These are phyloP conservation scores for Myriosclerotinia scirpicola DNA, from an alignment of 2,329 filamentous ascomycete species.

Conservation along the genomic window DNA sequence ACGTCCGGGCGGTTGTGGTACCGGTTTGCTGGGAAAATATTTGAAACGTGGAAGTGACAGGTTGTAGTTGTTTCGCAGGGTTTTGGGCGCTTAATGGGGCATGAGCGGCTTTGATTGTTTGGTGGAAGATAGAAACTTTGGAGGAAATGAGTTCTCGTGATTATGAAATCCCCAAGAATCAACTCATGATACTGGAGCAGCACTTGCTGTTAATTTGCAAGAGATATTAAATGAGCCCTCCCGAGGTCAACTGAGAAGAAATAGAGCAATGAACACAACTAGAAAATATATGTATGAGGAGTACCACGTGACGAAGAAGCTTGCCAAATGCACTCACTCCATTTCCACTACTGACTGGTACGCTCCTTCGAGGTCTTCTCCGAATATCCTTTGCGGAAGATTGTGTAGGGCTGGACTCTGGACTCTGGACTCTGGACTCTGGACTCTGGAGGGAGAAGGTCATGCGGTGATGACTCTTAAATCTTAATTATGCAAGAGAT, in stretches of 20 bases:
- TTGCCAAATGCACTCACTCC: background rate
- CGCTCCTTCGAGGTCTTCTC: background rate
- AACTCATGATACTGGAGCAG: no score
- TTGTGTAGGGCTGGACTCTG: constrained; percentile 11
- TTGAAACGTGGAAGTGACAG: constrained; percentile 6
- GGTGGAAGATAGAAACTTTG: background rate
- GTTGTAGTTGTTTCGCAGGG: background rate
- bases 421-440: no score
- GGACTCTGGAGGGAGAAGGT: background rate
- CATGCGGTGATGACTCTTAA: no score
- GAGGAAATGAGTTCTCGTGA: background rate
- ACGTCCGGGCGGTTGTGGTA: constrained; percentile 9
- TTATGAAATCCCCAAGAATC: background rate
- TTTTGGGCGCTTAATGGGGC: constrained; percentile 17
- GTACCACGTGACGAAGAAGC: background rate
- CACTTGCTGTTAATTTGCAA: no score
- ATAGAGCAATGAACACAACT: background rate
- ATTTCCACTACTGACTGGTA: background rate
- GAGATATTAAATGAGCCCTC: background rate
- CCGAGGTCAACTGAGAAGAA: background rate
- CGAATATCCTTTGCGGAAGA: background rate
- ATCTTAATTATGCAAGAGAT: background rate
- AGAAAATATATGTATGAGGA: no score
- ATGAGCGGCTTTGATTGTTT: background rate
- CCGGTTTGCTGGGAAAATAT: background rate